A percentile compares a stretch with the other conserved stretches of the same genome.
Evolutionary conservation across 2,329 filamentous ascomycete genomes (phyloP).

Genomic region (Trichoderma aggressivum): DNA sequence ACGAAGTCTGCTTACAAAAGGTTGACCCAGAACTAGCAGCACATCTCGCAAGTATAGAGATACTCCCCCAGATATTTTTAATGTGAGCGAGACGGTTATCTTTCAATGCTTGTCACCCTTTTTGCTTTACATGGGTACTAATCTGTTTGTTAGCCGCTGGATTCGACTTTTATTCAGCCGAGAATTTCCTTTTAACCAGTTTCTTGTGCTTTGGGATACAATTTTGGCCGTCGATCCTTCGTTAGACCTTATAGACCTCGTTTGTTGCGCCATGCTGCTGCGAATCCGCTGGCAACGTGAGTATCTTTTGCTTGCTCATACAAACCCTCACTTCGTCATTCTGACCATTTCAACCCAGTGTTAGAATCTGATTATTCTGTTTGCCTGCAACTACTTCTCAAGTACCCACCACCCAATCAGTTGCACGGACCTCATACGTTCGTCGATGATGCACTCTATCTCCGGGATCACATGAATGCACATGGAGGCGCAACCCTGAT

Average conservation of each 20-base stretch:
- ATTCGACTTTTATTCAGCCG: slow-evolving; percentile 87
- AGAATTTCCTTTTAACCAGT: slow-evolving; percentile 85
- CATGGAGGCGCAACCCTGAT: slow-evolving; percentile 64
- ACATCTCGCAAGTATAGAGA: slow-evolving; percentile 78
- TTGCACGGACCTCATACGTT: slow-evolving; percentile 71
- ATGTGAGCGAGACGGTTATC: slow-evolving; percentile 58
- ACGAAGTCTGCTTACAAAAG: slow-evolving; percentile 73
- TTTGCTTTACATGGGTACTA: neutral
- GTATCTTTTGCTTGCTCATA: slow-evolving; percentile 29
- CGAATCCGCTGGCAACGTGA: slow-evolving; percentile 85
- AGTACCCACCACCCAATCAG: slow-evolving; percentile 67
- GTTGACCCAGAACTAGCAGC: slow-evolving; percentile 79
- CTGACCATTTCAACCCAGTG: slow-evolving; percentile 49
- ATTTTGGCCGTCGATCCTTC: slow-evolving; percentile 83
- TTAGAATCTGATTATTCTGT: slow-evolving; percentile 83
- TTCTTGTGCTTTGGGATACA: slow-evolving; percentile 84
- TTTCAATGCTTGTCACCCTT: neutral
- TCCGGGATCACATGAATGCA: slow-evolving; percentile 61
- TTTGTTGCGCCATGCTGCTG: slow-evolving; percentile 92
- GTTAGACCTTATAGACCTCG: slow-evolving; percentile 76
- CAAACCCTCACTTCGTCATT: neutral
- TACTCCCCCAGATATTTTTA: slow-evolving; percentile 94
- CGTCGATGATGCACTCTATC: slow-evolving; percentile 78
- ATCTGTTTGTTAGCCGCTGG: slow-evolving; percentile 65
- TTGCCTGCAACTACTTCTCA: slow-evolving; percentile 76